Conservation (phyloP, 371 early-diverging fungal species). For the Neoconidiobolus thromboides region DNA sequence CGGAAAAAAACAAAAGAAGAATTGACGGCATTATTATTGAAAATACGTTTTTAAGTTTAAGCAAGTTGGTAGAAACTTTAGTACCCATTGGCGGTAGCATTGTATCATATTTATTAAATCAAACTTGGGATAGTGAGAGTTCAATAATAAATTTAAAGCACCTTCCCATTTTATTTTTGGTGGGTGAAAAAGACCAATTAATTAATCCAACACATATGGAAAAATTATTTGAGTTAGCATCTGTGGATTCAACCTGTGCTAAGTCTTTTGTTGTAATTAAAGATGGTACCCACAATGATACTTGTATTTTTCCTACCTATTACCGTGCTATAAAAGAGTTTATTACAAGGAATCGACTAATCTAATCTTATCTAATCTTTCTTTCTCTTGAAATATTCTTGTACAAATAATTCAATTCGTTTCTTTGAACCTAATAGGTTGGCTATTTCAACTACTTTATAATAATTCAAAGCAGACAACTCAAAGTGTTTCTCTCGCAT, state of each 20-base stretch:
- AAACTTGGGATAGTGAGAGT: slow-evolving; percentile 69
- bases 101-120: slow-evolving; percentile 51
- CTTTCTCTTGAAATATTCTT: no score
- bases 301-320: slow-evolving; percentile 19
- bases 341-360: no score
- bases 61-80: slow-evolving; percentile 68
- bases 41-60: slow-evolving; percentile 85
- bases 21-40: slow-evolving; percentile 77
- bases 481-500: no score
- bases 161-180: slow-evolving; percentile 68
- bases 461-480: no score
- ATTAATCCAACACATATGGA: slow-evolving; percentile 78
- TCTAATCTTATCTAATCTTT: no score
- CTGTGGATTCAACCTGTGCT: background rate
- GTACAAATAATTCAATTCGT: no score
- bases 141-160: slow-evolving; percentile 41
- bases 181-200: slow-evolving; percentile 69
- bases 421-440: no score
- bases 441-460: no score
- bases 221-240: slow-evolving; percentile 28
- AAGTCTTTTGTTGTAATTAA: slow-evolving; percentile 29
- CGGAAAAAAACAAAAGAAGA: slow-evolving; percentile 31
- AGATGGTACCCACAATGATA: slow-evolving; percentile 81
- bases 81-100: slow-evolving; percentile 31
- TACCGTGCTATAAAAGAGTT: no score